Percentiles rank a stretch among this genome's conserved stretches.
Conservation (phyloP, 306 rosid genomes). For the Trifolium pratense region DNA sequence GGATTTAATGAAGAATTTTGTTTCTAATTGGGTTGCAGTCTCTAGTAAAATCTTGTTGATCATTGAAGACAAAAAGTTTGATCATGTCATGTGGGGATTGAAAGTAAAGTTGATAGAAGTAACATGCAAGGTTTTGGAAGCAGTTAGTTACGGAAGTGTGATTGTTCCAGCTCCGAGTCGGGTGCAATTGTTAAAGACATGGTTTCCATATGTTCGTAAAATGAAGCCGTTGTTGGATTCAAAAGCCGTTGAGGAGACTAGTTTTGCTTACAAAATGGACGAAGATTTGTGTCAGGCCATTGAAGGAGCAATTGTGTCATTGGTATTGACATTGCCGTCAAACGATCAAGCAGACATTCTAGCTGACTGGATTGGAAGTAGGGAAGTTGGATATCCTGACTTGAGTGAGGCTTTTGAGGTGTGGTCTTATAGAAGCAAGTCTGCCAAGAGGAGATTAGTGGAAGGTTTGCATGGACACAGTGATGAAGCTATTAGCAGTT, state of each 20-base stretch:
- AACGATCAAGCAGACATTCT: conserved; percentile 93
- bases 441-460: conserved; percentile 83
- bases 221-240: conserved; percentile 80
- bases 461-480: conserved; percentile 60
- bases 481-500: conserved; percentile 49
- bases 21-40: conserved; percentile 68
- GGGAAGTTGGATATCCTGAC: conserved; percentile 75
- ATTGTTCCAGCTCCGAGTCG: conserved; percentile 75
- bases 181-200: conserved; percentile 61
- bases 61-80: conserved; percentile 73
- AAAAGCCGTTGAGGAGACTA: conserved; percentile 55
- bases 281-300: conserved; percentile 79
- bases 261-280: conserved; percentile 71
- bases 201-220: conserved; percentile 90
- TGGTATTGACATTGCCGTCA: conserved; percentile 82
- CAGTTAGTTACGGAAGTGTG: conserved; percentile 89
- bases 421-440: conserved; percentile 92
- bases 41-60: conserved; percentile 59
- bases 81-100: conserved; percentile 79
- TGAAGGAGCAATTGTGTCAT: conserved; percentile 79
- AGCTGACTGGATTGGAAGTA: conserved; percentile 75
- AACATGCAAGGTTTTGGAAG: conserved; percentile 86
- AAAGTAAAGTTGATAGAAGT: conserved; percentile 79
- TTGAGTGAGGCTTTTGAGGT: conserved; percentile 91
- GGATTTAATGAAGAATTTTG: conserved; percentile 85